Percentiles rank a stretch among this genome's conserved stretches.
These are phyloP conservation scores for Aquilaria agallochum DNA, from an alignment of 441 rosid genomes.

Conservation along the genomic window DNA sequence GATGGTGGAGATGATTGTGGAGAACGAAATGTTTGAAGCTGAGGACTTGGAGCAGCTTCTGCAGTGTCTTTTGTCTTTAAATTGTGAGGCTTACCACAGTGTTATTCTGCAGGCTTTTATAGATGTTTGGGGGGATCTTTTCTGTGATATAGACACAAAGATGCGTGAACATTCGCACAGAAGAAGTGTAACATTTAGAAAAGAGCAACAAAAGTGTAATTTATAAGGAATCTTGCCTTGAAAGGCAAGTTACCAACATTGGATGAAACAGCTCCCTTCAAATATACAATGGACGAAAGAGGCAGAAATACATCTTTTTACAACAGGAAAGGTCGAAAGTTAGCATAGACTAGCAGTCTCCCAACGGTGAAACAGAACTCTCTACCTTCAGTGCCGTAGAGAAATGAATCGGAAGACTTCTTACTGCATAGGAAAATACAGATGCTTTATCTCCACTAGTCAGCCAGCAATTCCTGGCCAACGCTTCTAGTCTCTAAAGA, in stretches of 20 bases:
- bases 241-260: background rate
- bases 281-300: no score
- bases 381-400: no score
- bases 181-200: no score
- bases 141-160: slow-evolving; percentile 9
- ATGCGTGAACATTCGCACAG: no score
- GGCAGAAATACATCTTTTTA: no score
- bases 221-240: slow-evolving; percentile 7
- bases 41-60: slow-evolving; percentile 49
- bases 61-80: slow-evolving; percentile 48
- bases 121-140: slow-evolving; percentile 44
- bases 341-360: no score
- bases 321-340: no score
- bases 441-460: background rate
- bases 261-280: no score
- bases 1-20: slow-evolving; percentile 63
- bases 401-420: no score
- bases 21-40: slow-evolving; percentile 36
- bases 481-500: slow-evolving; percentile 11
- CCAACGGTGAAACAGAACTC: no score
- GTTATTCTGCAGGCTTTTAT: slow-evolving; percentile 48
- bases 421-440: background rate
- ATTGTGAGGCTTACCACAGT: slow-evolving; percentile 39
- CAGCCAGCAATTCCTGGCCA: slow-evolving; percentile 9
- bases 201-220: no score